Percentiles rank a stretch among this genome's conserved stretches.
Evolutionary conservation across 169 alveolate species (phyloP).

Genomic region (Ophryocystis elektroscirrha): DNA sequence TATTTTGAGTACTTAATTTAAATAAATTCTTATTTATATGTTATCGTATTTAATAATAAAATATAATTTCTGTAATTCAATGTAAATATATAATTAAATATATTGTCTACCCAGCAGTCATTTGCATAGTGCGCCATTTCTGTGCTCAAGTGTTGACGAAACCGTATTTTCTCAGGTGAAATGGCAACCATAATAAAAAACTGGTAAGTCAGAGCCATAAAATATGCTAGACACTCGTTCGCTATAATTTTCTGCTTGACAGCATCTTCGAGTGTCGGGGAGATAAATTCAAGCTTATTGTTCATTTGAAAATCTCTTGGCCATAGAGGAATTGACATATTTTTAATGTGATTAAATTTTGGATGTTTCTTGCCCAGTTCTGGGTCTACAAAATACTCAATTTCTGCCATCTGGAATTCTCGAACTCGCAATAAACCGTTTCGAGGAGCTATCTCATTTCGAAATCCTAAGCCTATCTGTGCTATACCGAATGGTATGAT

Average conservation of each 20-base stretch:
- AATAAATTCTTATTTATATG: too few species aligned
- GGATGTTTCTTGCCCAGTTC: conserved; percentile 52
- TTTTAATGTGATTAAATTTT: conserved; percentile 51
- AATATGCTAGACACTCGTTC: conserved; percentile 85
- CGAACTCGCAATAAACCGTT: conserved; percentile 79
- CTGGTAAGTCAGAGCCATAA: conserved; percentile 73
- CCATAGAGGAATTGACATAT: conserved; percentile 57
- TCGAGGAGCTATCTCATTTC: conserved; percentile 94
- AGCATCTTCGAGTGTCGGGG: conserved; percentile 64
- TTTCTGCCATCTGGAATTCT: conserved; percentile 95
- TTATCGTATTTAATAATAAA: too few species aligned
- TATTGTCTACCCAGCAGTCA: conserved; percentile 99
- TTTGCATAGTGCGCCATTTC: conserved; percentile 98
- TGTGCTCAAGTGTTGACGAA: conserved; percentile 74
- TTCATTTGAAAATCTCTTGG: conserved; percentile 48
- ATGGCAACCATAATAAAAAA: conserved; percentile 69
- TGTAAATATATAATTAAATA: too few species aligned
- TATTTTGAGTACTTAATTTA: too few species aligned
- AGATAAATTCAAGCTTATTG: conserved; percentile 14
- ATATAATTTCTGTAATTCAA: too few species aligned
- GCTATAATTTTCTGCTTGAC: conserved; percentile 44
- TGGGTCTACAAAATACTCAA: conserved; percentile 88
- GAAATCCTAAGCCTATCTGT: conserved; percentile 81
- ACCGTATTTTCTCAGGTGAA: conserved; percentile 61
- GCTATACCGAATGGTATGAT: conserved; percentile 90